Evolutionary conservation across 2,329 filamentous ascomycete genomes (phyloP).

Genomic region (Blastomyces gilchristii): DNA sequence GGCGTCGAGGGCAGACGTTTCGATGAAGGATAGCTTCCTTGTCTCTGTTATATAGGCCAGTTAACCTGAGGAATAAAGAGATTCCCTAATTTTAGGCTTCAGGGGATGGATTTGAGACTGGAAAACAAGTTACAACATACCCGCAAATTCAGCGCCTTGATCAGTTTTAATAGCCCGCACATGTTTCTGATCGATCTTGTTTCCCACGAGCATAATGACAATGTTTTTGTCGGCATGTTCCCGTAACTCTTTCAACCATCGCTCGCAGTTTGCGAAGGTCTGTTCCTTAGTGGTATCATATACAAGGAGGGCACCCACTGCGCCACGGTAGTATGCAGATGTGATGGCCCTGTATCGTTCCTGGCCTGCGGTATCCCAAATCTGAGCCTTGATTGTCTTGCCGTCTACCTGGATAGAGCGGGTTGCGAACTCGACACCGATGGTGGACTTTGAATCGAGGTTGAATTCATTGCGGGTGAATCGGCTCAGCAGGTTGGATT

Average conservation of each 20-base stretch:
- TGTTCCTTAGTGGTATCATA: conserved; percentile 99
- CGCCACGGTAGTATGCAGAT: conserved; percentile 96
- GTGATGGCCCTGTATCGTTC: conserved; percentile 99
- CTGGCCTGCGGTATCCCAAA: conserved; percentile 98
- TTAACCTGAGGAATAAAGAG: conserved; percentile 1
- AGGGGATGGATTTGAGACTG: conserved; percentile 9
- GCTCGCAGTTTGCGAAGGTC: conserved; percentile 96
- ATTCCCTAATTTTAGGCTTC: conserved; percentile 13
- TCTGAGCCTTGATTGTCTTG: conserved; percentile 99
- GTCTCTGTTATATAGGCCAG: conserved; percentile 31
- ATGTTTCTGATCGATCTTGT: conserved; percentile 99
- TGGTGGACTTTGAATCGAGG: conserved; percentile 98
- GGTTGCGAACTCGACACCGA: conserved; percentile 98
- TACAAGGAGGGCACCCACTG: conserved; percentile 91
- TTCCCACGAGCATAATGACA: conserved; percentile 98
- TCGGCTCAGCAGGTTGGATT: conserved; percentile 98
- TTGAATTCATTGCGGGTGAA: conserved; percentile 99
- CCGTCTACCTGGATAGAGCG: conserved; percentile 97
- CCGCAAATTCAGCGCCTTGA: conserved; percentile 95
- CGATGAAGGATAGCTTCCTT: conserved; percentile 96
- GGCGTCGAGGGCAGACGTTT: conserved; percentile 95
- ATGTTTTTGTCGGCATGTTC: conserved; percentile 98
- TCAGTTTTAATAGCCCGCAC: conserved; percentile 93
- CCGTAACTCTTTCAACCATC: conserved; percentile 97
- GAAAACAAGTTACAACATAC: conserved; percentile 41